Evolutionary conservation across 2,329 filamentous ascomycete genomes (phyloP).

Genomic region (Talaromyces funiculosus): DNA sequence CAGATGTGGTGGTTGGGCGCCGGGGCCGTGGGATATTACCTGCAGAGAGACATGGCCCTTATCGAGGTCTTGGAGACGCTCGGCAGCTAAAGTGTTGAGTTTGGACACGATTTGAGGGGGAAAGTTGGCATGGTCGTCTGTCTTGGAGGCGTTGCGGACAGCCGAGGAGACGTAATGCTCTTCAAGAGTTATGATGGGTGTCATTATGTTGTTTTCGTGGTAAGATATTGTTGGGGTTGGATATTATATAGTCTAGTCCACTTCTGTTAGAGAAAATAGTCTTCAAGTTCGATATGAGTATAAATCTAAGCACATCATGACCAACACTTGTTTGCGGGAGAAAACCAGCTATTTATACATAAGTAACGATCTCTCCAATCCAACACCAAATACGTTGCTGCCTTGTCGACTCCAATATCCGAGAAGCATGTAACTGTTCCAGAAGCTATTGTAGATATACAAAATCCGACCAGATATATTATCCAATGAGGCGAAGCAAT

Average conservation of each 20-base stretch:
- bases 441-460: background rate
- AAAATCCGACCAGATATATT: background rate
- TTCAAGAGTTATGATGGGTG: slow-evolving; percentile 19
- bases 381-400: background rate
- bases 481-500: background rate
- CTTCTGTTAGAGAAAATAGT: background rate
- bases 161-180: slow-evolving; percentile 18
- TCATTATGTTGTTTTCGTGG: slow-evolving; percentile 12
- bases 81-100: slow-evolving; percentile 12
- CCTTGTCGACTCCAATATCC: background rate
- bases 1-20: slow-evolving; percentile 7
- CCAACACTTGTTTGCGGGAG: no score
- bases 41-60: slow-evolving; percentile 14
- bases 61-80: slow-evolving; percentile 13
- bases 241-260: background rate
- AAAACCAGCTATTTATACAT: no score
- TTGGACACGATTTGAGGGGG: slow-evolving; percentile 14
- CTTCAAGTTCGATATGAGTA: background rate
- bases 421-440: background rate
- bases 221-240: background rate
- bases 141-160: slow-evolving; percentile 10
- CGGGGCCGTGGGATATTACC: slow-evolving; percentile 18
- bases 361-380: no score
- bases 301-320: background rate
- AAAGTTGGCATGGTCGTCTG: slow-evolving; percentile 16